Evolutionary conservation across 805 yeast genomes (phyloP).

Genomic region (Ogataea methanolica): DNA sequence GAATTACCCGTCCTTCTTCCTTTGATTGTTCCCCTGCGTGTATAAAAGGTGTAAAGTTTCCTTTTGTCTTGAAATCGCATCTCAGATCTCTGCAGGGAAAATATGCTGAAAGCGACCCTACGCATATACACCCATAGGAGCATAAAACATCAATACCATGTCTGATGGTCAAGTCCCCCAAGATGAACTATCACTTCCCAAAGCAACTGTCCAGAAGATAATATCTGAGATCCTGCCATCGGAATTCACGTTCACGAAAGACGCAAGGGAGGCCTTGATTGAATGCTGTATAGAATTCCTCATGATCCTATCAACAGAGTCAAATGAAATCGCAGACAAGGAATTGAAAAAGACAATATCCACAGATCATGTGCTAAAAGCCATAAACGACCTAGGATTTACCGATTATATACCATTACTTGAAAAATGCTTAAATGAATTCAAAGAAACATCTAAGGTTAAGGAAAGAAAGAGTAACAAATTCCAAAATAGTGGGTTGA

Average conservation of each 20-base stretch:
- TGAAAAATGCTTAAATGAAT: conserved; percentile 75
- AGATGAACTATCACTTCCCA: conserved; percentile 35
- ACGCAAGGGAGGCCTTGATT: conserved; percentile 90
- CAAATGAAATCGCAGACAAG: conserved; percentile 93
- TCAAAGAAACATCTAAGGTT: conserved; percentile 81
- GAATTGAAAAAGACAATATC: conserved; percentile 96
- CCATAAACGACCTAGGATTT: conserved; percentile 83
- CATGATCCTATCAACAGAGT: conserved; percentile 89
- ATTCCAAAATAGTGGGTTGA: conserved; percentile 85
- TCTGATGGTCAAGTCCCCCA: conserved; percentile 20
- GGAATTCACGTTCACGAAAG: conserved; percentile 86
- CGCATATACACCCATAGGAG: background rate
- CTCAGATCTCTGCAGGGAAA: no score
- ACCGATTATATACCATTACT: conserved; percentile 78
- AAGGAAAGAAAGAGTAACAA: conserved; percentile 90
- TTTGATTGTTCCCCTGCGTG: no score
- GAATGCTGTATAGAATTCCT: conserved; percentile 96
- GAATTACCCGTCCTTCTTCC: no score
- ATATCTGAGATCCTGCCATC: conserved; percentile 83
- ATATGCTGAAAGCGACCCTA: no score
- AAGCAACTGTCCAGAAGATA: conserved; percentile 93
- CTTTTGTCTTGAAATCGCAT: no score
- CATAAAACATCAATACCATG: conserved; percentile 6
- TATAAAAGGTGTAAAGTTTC: no score
- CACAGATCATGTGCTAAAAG: conserved; percentile 90